Conservation (phyloP, 2,329 filamentous ascomycete species). For the Verticillium longisporum region DNA sequence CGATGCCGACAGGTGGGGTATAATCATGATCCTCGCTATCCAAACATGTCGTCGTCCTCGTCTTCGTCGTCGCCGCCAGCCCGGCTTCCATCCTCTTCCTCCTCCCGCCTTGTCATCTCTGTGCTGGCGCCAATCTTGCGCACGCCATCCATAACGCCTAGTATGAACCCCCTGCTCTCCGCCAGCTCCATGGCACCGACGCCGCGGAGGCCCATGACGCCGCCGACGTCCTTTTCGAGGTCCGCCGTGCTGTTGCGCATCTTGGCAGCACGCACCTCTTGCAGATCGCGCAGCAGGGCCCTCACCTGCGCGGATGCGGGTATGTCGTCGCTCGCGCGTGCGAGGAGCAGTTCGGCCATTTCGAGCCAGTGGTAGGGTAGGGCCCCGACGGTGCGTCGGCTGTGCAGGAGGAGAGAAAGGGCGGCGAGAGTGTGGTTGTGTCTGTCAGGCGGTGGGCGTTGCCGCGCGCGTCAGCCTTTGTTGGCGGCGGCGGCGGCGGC, state of each 20-base stretch:
- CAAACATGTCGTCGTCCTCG: conserved; percentile 43
- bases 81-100: conserved; percentile 62
- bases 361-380: conserved; percentile 97
- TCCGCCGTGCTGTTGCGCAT: conserved; percentile 68
- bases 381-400: conserved; percentile 58
- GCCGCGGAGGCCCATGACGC: conserved; percentile 63
- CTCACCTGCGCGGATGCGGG: conserved; percentile 66
- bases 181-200: conserved; percentile 91
- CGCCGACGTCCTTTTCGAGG: conserved; percentile 63
- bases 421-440: conserved; percentile 48
- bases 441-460: conserved; percentile 27
- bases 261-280: conserved; percentile 86
- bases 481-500: conserved; percentile 63
- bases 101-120: conserved; percentile 70
- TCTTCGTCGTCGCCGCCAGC: conserved; percentile 59
- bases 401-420: conserved; percentile 73
- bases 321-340: conserved; percentile 79
- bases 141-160: conserved; percentile 80
- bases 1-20: neutral
- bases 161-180: conserved; percentile 77
- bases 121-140: conserved; percentile 75
- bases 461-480: conserved; percentile 38
- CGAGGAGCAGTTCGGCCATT: conserved; percentile 77
- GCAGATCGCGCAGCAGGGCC: conserved; percentile 68
- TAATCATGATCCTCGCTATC: neutral